Percentiles rank a stretch among this genome's conserved stretches.
These are phyloP conservation scores for Yamadazyma sp. DNA, from an alignment of 805 yeast genomes.

Conservation along the genomic window DNA sequence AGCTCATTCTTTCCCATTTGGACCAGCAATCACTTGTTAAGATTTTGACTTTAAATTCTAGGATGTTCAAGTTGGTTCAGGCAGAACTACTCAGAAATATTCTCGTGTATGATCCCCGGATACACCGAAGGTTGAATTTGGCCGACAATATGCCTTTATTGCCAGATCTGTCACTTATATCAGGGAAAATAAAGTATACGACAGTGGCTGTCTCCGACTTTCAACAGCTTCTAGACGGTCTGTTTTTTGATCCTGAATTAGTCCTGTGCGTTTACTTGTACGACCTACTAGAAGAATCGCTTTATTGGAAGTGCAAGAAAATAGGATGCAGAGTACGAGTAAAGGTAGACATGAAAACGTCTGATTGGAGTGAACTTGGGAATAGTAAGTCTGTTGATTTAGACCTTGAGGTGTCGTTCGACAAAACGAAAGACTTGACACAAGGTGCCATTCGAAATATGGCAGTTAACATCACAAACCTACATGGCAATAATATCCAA, in stretches of 20 bases:
- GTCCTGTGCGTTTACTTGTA: not conserved
- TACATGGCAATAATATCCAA: slow-evolving; percentile 1
- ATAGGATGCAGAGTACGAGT: slow-evolving; percentile 2
- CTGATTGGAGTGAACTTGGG: not conserved
- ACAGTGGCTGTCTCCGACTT: not conserved
- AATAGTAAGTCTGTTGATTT: not conserved
- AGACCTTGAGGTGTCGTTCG: not conserved
- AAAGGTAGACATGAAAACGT: slow-evolving; percentile 1
- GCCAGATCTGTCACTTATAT: not conserved
- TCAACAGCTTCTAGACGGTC: not conserved
- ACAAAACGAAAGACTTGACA: not conserved
- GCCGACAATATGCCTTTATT: not conserved
- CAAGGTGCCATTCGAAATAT: not conserved
- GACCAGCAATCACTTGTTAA: not conserved
- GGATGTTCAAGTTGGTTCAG: slow-evolving; percentile 1
- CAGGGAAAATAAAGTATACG: not conserved
- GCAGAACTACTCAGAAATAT: not conserved
- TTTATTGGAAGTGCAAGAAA: not conserved
- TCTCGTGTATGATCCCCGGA: not conserved
- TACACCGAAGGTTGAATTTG: not conserved
- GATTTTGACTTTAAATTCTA: not conserved
- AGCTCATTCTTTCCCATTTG: not conserved
- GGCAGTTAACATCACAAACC: slow-evolving; percentile 1
- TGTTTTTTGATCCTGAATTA: not conserved
- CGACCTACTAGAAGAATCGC: not conserved